These are phyloP conservation scores for Saccharomycopsis fermentans DNA, from an alignment of 805 yeast genomes.

Conservation along the genomic window DNA sequence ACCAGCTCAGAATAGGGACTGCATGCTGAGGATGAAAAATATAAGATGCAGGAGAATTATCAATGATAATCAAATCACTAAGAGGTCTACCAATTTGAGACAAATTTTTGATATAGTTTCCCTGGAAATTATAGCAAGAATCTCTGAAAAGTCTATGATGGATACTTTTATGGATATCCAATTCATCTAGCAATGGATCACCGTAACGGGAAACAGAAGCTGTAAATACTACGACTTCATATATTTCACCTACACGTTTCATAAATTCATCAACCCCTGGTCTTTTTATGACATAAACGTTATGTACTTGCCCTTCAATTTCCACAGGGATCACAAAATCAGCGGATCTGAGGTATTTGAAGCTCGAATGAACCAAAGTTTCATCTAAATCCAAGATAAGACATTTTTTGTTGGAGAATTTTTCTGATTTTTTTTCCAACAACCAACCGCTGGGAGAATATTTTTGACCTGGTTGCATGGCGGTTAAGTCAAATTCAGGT, in stretches of 20 bases:
- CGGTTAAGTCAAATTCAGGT: constrained; percentile 42
- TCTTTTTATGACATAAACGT: constrained; percentile 91
- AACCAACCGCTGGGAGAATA: constrained; percentile 57
- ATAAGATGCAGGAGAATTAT: constrained; percentile 97
- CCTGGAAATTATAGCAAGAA: constrained; percentile 87
- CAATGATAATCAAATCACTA: constrained; percentile 76
- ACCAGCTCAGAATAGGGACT: constrained; percentile 95
- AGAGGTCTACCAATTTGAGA: constrained; percentile 92
- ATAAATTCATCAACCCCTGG: constrained; percentile 97
- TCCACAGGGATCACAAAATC: constrained; percentile 98
- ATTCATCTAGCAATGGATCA: constrained; percentile 83
- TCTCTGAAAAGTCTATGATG: constrained; percentile 92
- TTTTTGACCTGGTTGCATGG: constrained; percentile 63
- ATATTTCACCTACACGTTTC: constrained; percentile 70
- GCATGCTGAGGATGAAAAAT: constrained; percentile 97
- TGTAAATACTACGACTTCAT: constrained; percentile 93
- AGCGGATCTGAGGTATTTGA: constrained; percentile 82
- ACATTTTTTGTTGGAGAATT: constrained; percentile 63
- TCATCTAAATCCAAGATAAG: constrained; percentile 89
- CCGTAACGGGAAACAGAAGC: constrained; percentile 95
- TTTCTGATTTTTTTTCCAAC: constrained; percentile 42
- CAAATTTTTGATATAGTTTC: constrained; percentile 87
- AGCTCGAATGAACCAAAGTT: constrained; percentile 91
- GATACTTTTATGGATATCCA: constrained; percentile 61
- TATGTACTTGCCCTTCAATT: constrained; percentile 84